Evolutionary conservation across 805 yeast species (phyloP).

Genomic region (Starmerella kuoi): DNA sequence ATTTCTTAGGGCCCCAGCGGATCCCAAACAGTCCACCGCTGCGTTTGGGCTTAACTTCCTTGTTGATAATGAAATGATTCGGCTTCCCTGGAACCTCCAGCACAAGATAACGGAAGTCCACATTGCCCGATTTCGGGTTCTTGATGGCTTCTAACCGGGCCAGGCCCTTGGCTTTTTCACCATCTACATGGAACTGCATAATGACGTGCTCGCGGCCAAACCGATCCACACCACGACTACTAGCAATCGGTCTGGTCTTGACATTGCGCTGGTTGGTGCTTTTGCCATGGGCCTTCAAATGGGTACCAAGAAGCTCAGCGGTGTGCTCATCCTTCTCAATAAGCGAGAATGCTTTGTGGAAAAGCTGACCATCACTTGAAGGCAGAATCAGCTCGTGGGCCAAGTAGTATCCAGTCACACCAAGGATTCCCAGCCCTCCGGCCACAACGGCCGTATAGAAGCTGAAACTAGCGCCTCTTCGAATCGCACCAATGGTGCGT

Average conservation of each 20-base stretch:
- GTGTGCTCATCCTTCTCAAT: conserved; percentile 57
- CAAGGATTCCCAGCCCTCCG: conserved; percentile 29
- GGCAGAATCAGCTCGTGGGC: conserved; percentile 76
- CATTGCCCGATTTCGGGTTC: conserved; percentile 38
- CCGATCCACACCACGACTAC: conserved; percentile 46
- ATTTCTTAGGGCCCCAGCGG: conserved; percentile 58
- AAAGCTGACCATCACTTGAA: conserved; percentile 81
- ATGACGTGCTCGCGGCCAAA: conserved; percentile 70
- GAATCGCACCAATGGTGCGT: conserved; percentile 9
- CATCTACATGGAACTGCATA: conserved; percentile 80
- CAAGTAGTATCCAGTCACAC: conserved; percentile 58
- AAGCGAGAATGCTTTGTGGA: conserved; percentile 70
- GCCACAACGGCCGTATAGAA: conserved; percentile 28
- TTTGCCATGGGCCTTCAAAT: conserved; percentile 78
- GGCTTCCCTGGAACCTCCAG: conserved; percentile 62
- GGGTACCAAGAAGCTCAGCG: conserved; percentile 44
- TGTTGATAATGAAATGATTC: conserved; percentile 49
- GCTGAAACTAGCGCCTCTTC: conserved; percentile 26
- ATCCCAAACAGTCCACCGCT: conserved; percentile 43
- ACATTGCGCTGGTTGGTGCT: conserved; percentile 57
- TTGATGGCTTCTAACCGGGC: conserved; percentile 66
- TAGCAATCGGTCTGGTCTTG: conserved; percentile 71
- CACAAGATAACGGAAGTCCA: conserved; percentile 57
- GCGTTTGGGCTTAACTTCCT: conserved; percentile 37
- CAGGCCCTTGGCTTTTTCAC: conserved; percentile 49